Evolutionary conservation across 306 rosid genomes (phyloP), one percentile per base, ranked within the genome.

Genomic region (Coriaria nepalensis): DNA sequence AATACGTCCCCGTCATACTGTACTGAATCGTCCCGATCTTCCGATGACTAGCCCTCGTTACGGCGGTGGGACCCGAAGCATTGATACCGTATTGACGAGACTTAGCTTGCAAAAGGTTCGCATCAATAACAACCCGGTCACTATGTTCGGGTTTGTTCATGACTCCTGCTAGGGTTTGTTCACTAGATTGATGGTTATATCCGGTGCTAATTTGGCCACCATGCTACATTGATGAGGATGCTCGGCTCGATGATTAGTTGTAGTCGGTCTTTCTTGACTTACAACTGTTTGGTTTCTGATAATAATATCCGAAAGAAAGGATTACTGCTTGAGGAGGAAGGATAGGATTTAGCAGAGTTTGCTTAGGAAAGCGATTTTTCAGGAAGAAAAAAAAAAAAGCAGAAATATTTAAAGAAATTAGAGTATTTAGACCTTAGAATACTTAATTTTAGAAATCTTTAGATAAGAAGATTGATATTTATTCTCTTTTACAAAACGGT

Each of bases 1-100:
- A 77, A 59, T 75, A 83, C 80, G 76, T 71, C 65, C 74, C 74
- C 37, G 80, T 47, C 81, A 80, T 68, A 33, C 93, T 86, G 48
- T 65, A 81, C 67, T 84, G 94, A 68, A 77, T 78, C 10, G 69
- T 53, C 37, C 81, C 83, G 29, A 80, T 86, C 62, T 83, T 83
- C 61, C 81, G 70, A 65, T 77, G 90, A 32, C 77, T 73, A 20
- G 78, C 69, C 0, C 42, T 33, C 6, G 61, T 57, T 32, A 69
- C 44, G 9, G 87, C 68, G 2, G 74, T 87, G 12, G 77, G 61
- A 2, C 76, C 64, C 48, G 86, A 64, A 48, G 64, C 42, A 5
- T 74, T 68, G 40, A 78, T 83, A 43, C 78, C 72, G 44, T 81
- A 83, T 49, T 48, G 63, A 37, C 67, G 68, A 43, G 68, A 77